A percentile compares a stretch with the other conserved stretches of the same genome.
These are phyloP conservation scores for Castanopsis chinensis DNA, from an alignment of 306 rosid species.

Conservation along the genomic window DNA sequence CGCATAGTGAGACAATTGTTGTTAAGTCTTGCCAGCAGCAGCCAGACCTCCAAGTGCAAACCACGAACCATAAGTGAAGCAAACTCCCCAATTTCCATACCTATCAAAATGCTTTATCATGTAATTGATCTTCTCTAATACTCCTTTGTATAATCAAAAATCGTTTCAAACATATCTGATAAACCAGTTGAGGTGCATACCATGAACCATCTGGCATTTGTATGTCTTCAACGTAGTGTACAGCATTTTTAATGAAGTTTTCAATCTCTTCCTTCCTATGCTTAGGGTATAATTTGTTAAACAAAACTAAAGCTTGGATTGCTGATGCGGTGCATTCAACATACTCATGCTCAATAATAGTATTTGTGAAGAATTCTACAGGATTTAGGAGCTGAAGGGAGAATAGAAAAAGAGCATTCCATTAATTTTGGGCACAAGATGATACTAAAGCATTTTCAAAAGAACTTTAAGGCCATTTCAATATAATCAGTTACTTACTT, in stretches of 20 bases:
- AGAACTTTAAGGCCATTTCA: not conserved
- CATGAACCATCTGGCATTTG: conserved; percentile 44
- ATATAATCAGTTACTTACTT: conserved; percentile 34
- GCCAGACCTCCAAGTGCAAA: conserved; percentile 59
- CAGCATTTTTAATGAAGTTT: conserved; percentile 33
- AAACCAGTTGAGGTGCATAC: not conserved
- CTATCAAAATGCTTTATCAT: not conserved
- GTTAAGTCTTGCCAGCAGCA: conserved; percentile 55
- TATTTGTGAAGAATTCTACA: conserved; percentile 26
- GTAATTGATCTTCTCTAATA: not conserved
- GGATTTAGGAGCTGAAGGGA: conserved; percentile 24
- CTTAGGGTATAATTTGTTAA: conserved; percentile 36
- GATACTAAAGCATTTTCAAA: not conserved
- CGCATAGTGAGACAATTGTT: conserved; percentile 38
- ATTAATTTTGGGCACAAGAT: not conserved
- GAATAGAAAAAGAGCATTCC: not conserved
- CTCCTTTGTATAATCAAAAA: too few relatives aligned
- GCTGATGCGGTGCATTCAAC: conserved; percentile 54
- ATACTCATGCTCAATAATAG: conserved; percentile 41
- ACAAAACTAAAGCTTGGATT: conserved; percentile 42
- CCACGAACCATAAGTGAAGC: conserved; percentile 60
- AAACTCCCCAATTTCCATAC: conserved; percentile 62
- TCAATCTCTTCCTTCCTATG: conserved; percentile 43
- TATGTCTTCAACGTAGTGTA: conserved; percentile 29
- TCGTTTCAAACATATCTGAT: not conserved